phyloP scores from a whole-genome alignment of 2,329 filamentous ascomycete genomes.

The Arthrinium phaeospermum region DNA sequence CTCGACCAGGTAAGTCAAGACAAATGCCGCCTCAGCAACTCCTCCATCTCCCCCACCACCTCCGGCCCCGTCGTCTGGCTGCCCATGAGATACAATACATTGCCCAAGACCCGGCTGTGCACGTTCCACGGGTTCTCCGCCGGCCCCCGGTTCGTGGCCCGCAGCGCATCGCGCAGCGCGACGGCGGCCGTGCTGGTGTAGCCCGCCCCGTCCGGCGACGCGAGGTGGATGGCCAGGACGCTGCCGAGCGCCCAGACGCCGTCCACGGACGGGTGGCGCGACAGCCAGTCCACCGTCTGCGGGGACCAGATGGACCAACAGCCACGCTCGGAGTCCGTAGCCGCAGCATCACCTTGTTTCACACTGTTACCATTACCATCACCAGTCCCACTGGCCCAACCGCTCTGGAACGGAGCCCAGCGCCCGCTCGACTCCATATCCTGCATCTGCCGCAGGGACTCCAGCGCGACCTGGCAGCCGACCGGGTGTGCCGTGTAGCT shows the following conservation, averaged over 20 bases:
- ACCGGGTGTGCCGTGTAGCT: slow-evolving; percentile 87
- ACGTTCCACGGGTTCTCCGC: slow-evolving; percentile 48
- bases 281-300: slow-evolving; percentile 63
- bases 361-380: slow-evolving; percentile 21
- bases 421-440: slow-evolving; percentile 59
- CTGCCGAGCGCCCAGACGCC: slow-evolving; percentile 77
- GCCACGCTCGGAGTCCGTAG: background rate
- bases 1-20: background rate
- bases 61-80: slow-evolving; percentile 48
- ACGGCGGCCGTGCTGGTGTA: slow-evolving; percentile 53
- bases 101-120: slow-evolving; percentile 60
- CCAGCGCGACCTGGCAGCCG: slow-evolving; percentile 79
- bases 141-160: slow-evolving; percentile 21
- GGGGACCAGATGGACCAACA: slow-evolving; percentile 76
- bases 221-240: slow-evolving; percentile 65
- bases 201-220: slow-evolving; percentile 47
- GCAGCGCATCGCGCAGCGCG: slow-evolving; percentile 47
- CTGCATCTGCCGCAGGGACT: slow-evolving; percentile 65
- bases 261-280: slow-evolving; percentile 58
- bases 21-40: slow-evolving; percentile 22
- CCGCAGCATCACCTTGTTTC: too few relatives aligned
- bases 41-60: slow-evolving; percentile 34
- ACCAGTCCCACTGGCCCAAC: slow-evolving; percentile 52
- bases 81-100: slow-evolving; percentile 59
- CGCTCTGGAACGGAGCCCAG: slow-evolving; percentile 61